Percentiles rank a stretch among this genome's conserved stretches.
Evolutionary conservation across 1,284 basidiomycete genomes (phyloP).

Genomic region (Gastroboletus turbinatus): DNA sequence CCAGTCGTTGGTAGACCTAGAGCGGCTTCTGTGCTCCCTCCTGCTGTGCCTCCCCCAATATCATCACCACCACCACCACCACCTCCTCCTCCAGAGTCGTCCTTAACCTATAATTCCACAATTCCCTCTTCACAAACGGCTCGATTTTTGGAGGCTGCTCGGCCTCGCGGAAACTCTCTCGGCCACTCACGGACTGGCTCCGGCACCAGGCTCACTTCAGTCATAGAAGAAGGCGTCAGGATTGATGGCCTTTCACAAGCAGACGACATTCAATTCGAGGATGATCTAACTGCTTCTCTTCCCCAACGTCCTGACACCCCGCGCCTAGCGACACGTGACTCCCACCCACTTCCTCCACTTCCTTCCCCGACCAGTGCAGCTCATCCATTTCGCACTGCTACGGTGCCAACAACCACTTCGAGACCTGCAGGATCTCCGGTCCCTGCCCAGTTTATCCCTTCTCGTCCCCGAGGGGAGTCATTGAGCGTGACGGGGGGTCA

Average conservation of each 20-base stretch:
- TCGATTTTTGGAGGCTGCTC: slow-evolving; percentile 39
- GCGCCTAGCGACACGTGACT: slow-evolving; percentile 45
- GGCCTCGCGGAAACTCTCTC: slow-evolving; percentile 48
- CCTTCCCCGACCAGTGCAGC: slow-evolving; percentile 45
- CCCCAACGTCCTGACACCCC: slow-evolving; percentile 38
- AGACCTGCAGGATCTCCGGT: slow-evolving; percentile 44
- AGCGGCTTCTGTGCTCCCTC: slow-evolving; percentile 60
- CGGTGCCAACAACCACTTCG: slow-evolving; percentile 35
- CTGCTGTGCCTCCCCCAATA: slow-evolving; percentile 62
- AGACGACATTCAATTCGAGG: slow-evolving; percentile 27
- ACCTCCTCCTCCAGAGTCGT: slow-evolving; percentile 49
- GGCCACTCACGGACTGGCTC: slow-evolving; percentile 58
- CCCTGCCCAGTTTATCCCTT: slow-evolving; percentile 39
- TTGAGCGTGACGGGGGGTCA: slow-evolving; percentile 29
- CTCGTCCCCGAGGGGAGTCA: slow-evolving; percentile 48
- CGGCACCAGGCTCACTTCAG: slow-evolving; percentile 52
- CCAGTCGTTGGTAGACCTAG: slow-evolving; percentile 42
- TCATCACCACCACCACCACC: slow-evolving; percentile 66
- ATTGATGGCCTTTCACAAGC: slow-evolving; percentile 32
- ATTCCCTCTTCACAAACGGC: slow-evolving; percentile 29
- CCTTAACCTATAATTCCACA: slow-evolving; percentile 30
- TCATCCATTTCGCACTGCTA: slow-evolving; percentile 33
- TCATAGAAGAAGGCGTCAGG: slow-evolving; percentile 60
- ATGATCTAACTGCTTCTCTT: slow-evolving; percentile 33
- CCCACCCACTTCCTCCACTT: slow-evolving; percentile 65